These are phyloP conservation scores for Pleomassaria siparia DNA, from an alignment of 2,329 filamentous ascomycete species.

Conservation along the genomic window DNA sequence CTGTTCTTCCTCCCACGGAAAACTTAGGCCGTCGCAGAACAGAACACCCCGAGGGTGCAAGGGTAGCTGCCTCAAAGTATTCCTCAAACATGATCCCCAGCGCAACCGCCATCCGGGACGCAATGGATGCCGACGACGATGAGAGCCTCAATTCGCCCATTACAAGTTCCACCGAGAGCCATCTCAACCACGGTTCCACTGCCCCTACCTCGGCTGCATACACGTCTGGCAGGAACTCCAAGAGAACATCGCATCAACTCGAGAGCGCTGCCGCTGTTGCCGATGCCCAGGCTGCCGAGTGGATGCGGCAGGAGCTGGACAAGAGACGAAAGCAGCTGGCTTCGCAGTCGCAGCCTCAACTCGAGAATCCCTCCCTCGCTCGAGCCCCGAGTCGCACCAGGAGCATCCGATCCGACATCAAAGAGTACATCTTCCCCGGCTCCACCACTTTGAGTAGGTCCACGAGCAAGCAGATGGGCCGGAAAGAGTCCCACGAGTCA, in stretches of 20 bases:
- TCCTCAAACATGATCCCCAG: conserved; percentile 20
- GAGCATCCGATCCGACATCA: conserved; percentile 43
- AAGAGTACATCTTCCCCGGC: conserved; percentile 47
- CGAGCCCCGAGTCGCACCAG: conserved; percentile 39
- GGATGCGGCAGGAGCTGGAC: conserved; percentile 48
- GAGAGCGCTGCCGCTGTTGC: conserved; percentile 38
- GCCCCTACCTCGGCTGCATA: conserved; percentile 46
- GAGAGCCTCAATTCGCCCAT: conserved; percentile 44
- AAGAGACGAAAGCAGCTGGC: conserved; percentile 34
- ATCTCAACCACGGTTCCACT: conserved; percentile 42
- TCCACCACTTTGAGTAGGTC: conserved; percentile 31
- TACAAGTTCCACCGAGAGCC: conserved; percentile 45
- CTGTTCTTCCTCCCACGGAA: conserved; percentile 27
- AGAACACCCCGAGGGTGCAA: conserved; percentile 21
- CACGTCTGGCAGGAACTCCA: conserved; percentile 44
- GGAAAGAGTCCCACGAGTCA: conserved; percentile 35
- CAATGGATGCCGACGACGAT: conserved; percentile 35
- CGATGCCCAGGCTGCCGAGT: conserved; percentile 44
- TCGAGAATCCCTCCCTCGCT: conserved; percentile 21
- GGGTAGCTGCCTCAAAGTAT: conserved; percentile 26
- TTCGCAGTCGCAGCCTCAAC: conserved; percentile 22
- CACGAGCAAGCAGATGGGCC: background rate
- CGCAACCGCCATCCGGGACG: conserved; percentile 18
- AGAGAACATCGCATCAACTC: conserved; percentile 43
- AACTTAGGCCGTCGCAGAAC: conserved; percentile 38